Percentiles rank a stretch among this genome's conserved stretches.
Conservation (phyloP, 139 green algal genomes). For the Astrephomene gubernaculifera region DNA sequence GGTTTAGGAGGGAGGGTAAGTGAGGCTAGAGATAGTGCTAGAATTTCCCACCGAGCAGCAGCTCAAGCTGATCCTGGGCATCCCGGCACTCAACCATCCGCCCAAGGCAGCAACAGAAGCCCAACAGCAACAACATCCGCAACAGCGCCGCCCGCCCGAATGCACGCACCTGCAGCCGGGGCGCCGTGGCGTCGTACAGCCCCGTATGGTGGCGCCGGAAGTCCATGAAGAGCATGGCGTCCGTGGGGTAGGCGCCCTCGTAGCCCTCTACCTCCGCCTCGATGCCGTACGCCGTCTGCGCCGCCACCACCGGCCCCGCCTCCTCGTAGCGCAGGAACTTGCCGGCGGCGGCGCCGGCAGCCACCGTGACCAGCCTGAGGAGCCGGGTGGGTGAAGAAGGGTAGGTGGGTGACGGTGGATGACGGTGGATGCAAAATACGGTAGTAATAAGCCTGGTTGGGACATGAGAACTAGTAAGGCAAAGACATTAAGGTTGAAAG, state of each 20-base stretch:
- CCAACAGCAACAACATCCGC: background rate
- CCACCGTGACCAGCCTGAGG: slow-evolving; percentile 82
- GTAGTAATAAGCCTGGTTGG: too few relatives aligned
- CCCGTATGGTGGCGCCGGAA: slow-evolving; percentile 87
- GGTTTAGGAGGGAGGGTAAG: too few relatives aligned
- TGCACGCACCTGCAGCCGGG: slow-evolving; percentile 32
- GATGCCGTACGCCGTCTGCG: slow-evolving; percentile 95
- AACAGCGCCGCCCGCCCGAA: background rate
- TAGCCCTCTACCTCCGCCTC: slow-evolving; percentile 85
- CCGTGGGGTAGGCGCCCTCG: slow-evolving; percentile 64
- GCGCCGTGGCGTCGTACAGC: slow-evolving; percentile 68
- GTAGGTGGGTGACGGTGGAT: background rate
- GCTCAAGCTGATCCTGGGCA: too few relatives aligned
- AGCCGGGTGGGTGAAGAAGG: background rate
- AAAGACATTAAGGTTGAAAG: too few relatives aligned
- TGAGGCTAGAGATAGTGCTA: too few relatives aligned
- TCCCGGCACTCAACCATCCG: too few relatives aligned
- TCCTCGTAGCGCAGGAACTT: slow-evolving; percentile 89
- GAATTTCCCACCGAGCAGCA: too few relatives aligned
- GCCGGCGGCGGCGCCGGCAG: slow-evolving; percentile 85
- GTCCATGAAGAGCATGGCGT: slow-evolving; percentile 91
- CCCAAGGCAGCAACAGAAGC: too few relatives aligned
- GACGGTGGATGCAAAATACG: too few relatives aligned
- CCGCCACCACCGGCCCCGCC: slow-evolving; percentile 78
- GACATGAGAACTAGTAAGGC: too few relatives aligned